These are phyloP conservation scores for Aspergillus homomorphus DNA, from an alignment of 495 filamentous ascomycete genomes.

Conservation along the genomic window DNA sequence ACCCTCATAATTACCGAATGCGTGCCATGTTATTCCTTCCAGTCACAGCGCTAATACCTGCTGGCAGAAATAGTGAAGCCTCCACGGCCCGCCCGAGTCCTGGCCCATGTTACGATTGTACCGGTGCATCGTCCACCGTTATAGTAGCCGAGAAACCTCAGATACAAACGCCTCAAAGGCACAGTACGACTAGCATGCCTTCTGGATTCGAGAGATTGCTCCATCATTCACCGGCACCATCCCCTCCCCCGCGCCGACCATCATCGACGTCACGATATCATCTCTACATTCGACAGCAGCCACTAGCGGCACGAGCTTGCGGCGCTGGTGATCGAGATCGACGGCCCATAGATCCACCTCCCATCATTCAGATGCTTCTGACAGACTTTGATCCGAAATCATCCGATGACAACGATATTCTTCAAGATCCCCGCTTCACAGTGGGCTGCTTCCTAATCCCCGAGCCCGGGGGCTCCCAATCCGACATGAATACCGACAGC, in stretches of 20 bases:
- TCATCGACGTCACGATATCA: slow-evolving; percentile 42
- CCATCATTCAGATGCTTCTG: slow-evolving; percentile 83
- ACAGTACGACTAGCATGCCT: slow-evolving; percentile 31
- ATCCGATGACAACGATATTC: slow-evolving; percentile 51
- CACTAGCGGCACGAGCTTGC: slow-evolving; percentile 83
- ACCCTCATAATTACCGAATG: background rate
- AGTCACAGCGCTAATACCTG: slow-evolving; percentile 14
- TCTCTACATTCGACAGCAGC: slow-evolving; percentile 84
- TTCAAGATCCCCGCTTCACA: slow-evolving; percentile 73
- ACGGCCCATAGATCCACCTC: slow-evolving; percentile 90
- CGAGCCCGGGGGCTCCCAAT: slow-evolving; percentile 37
- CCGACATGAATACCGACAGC: slow-evolving; percentile 1
- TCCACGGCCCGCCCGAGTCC: slow-evolving; percentile 36
- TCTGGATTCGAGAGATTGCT: slow-evolving; percentile 43
- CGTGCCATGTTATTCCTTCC: background rate
- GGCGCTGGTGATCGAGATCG: slow-evolving; percentile 93
- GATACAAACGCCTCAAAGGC: slow-evolving; percentile 19
- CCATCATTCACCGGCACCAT: slow-evolving; percentile 34
- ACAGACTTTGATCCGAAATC: slow-evolving; percentile 57
- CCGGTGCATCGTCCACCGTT: slow-evolving; percentile 17
- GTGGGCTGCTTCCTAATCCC: slow-evolving; percentile 69
- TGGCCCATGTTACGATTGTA: slow-evolving; percentile 32
- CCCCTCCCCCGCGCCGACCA: slow-evolving; percentile 22
- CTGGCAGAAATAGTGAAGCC: slow-evolving; percentile 30
- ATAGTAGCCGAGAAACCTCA: slow-evolving; percentile 12